These are phyloP conservation scores for Mycena vulgaris DNA, from an alignment of 768 basidiomycete species.

Conservation along the genomic window DNA sequence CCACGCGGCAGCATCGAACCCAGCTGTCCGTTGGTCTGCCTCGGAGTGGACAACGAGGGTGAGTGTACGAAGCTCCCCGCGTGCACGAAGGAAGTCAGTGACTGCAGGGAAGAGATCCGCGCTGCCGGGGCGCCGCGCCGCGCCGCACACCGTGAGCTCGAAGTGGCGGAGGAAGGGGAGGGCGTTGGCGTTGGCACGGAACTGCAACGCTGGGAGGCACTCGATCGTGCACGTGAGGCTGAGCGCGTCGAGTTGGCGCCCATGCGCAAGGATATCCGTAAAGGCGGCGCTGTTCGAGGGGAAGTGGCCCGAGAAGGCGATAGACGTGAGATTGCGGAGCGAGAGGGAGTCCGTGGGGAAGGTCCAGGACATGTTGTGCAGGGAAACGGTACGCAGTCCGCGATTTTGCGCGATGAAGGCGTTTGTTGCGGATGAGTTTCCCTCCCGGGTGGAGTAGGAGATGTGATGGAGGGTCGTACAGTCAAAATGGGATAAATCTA, in stretches of 20 bases:
- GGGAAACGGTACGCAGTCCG: constrained; percentile 66
- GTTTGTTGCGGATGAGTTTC: constrained; percentile 55
- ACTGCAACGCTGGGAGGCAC: constrained; percentile 64
- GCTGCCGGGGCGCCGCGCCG: constrained; percentile 64
- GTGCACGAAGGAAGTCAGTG: constrained; percentile 74
- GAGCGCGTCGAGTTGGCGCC: constrained; percentile 75
- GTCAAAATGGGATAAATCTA: constrained; percentile 63
- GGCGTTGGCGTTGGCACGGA: constrained; percentile 58
- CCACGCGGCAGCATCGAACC: constrained; percentile 81
- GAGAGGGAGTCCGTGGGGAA: constrained; percentile 70
- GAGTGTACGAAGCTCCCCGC: constrained; percentile 67
- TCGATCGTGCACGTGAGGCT: constrained; percentile 70
- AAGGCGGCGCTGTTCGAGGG: constrained; percentile 66
- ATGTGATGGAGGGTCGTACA: constrained; percentile 74
- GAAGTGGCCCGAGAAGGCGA: constrained; percentile 74
- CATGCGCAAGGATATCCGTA: constrained; percentile 71
- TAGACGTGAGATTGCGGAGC: constrained; percentile 74
- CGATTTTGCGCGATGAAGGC: constrained; percentile 70
- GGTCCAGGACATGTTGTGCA: constrained; percentile 70
- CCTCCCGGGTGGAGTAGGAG: constrained; percentile 65
- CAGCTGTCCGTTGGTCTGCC: constrained; percentile 63
- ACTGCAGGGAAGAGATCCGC: constrained; percentile 79
- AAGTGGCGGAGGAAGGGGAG: constrained; percentile 80
- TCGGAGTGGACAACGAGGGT: constrained; percentile 65
- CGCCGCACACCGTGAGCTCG: constrained; percentile 63